Evolutionary conservation across 2,329 filamentous ascomycete genomes (phyloP).

Genomic region (Colletotrichum lini): DNA sequence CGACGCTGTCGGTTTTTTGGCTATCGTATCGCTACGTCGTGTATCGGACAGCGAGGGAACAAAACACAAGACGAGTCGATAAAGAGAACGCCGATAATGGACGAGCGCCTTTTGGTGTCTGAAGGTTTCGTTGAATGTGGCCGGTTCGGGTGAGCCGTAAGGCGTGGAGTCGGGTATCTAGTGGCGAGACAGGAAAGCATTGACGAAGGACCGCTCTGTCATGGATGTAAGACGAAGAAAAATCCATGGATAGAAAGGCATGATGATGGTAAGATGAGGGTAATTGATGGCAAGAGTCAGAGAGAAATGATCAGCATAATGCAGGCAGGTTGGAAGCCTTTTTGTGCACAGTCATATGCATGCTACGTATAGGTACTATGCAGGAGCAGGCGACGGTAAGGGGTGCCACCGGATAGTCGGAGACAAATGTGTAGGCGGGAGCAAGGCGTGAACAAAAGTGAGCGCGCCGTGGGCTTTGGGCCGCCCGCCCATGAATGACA

Average conservation of each 20-base stretch:
- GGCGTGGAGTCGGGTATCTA: not conserved
- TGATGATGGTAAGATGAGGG: conserved; percentile 26
- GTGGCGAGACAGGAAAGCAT: not conserved
- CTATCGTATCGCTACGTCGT: conserved; percentile 17
- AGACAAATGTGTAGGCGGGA: not conserved
- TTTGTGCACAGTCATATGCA: not conserved
- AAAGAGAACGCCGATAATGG: conserved; percentile 2
- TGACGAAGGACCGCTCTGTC: not conserved
- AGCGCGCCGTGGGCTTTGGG: not conserved
- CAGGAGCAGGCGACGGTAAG: conserved; percentile 11
- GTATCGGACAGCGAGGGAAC: not conserved
- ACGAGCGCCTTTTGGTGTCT: conserved; percentile 12
- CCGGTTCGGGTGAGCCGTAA: not conserved
- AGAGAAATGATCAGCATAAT: not conserved
- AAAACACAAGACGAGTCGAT: conserved; percentile 25
- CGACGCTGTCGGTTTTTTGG: conserved; percentile 21
- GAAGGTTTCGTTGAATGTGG: not conserved
- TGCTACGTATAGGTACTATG: not conserved
- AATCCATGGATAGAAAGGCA: conserved; percentile 5
- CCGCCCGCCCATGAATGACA: not conserved
- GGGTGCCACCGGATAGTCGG: no score
- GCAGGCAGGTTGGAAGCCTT: not conserved
- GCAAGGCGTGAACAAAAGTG: conserved; percentile 3
- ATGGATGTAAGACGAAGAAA: no score
- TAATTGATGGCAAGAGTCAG: conserved; percentile 2